A percentile compares a stretch with the other conserved stretches of the same genome.
These are phyloP conservation scores for Boletus rubescentipes DNA, from an alignment of 768 basidiomycete species.

Conservation along the genomic window DNA sequence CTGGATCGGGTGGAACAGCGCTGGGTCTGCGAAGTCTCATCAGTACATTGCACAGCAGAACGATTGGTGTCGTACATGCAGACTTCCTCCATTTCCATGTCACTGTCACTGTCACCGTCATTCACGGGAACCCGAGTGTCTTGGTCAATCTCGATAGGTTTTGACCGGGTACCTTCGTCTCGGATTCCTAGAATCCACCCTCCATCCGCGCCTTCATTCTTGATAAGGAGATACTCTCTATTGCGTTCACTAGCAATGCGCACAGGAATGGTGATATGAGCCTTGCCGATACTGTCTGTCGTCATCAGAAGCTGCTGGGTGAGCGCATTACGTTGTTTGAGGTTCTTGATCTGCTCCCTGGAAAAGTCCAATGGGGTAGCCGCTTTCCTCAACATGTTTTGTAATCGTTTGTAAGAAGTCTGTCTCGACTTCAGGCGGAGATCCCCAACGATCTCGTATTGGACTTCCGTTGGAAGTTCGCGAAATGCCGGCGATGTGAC, in stretches of 20 bases:
- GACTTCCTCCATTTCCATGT: constrained; percentile 82
- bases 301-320: constrained; percentile 93
- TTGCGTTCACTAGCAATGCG: constrained; percentile 95
- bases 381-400: constrained; percentile 82
- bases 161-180: constrained; percentile 79
- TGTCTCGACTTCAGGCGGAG: constrained; percentile 92
- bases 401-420: constrained; percentile 86
- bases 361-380: constrained; percentile 92
- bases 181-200: constrained; percentile 95
- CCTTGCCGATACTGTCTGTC: constrained; percentile 90
- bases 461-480: constrained; percentile 91
- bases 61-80: constrained; percentile 48
- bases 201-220: constrained; percentile 82
- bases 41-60: constrained; percentile 4
- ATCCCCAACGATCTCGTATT: constrained; percentile 98
- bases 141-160: constrained; percentile 84
- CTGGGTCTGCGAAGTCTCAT: constrained; percentile 29
- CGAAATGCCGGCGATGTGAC: constrained; percentile 86
- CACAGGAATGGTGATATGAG: constrained; percentile 86
- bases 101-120: constrained; percentile 47
- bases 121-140: constrained; percentile 42
- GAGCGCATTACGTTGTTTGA: constrained; percentile 83
- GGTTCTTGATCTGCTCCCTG: constrained; percentile 89
- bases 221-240: constrained; percentile 90
- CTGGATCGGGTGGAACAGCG: constrained; percentile 47